Base-by-base conservation (phyloP, 1,284 basidiomycete species). In the Papiliotrema flavescens region DNA sequence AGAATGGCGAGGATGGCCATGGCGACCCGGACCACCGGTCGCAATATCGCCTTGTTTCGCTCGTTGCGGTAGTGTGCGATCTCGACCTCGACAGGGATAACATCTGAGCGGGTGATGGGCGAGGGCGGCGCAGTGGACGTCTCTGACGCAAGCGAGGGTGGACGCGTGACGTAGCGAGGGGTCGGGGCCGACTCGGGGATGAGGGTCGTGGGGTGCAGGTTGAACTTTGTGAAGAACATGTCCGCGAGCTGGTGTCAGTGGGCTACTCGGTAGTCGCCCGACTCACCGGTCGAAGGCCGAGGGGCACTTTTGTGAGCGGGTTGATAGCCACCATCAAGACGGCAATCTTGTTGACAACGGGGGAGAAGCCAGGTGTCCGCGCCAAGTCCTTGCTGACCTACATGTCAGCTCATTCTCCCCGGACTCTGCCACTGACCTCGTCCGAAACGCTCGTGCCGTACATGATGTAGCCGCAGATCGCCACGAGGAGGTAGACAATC, bases 401-500 rank as follows among this genome's bases (percentile, higher is more conserved):
- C 2, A 17, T 5, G 14, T 9, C 28, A 20, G 23, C 34, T 60
- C 54, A 44, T 51, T 22, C 57, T 23, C n/a, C 24, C 13, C 24
- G 35, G 24, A 20, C 17, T 15, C 42, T 3, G 3, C n/a, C 26
- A 64, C 81, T 67, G 58, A 90, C 88, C 80, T 95, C 92, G 57
- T 91, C 90, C 63, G 83, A 84, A 51, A 95, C 90, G 49, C 77
- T 66, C 55, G 82, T 80, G n/a, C 92, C 92, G 74, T 92, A 95
- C 93, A 97, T 97, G 24, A 90, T 74, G 65, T 96, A 97, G 1
- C 94, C 93, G 36, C 84, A 84, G 55, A 84, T 83, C 15, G 88
- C 91, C 53, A 96, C 89, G 7, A 86, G 56, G 11, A 85, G 77
- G 68, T 94, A 95, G n/a, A 93, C 80, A 35, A 81, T 77, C 2